Base-by-base conservation (phyloP, 345 rosid genomes). In the Erodium maritimum region DNA sequence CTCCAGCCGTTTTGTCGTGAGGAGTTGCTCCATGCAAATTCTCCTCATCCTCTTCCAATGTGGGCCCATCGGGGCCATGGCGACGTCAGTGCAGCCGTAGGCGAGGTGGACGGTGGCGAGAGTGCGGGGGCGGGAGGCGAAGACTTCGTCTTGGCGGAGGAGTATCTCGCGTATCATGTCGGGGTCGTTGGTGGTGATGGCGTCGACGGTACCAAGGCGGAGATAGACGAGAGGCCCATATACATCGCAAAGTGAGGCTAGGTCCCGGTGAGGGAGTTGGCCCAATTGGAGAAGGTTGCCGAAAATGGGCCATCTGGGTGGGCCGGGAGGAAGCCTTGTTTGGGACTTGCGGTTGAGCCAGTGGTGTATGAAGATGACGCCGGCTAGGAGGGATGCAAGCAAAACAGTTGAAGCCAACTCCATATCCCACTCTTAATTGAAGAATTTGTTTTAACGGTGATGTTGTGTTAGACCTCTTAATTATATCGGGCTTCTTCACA, bases 231-330 rank as follows among this genome's bases (percentile, higher is more conserved):
- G 50, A 1, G 93, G 84, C 33, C 96, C 95, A 33, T 91, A 88
- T 54, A 68, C 75, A 54, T 75, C 66, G 63, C 96, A 88, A 0
- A 88, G 55, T 0, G 81, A 55, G 12, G 98, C 90, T 0, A 91
- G 52, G 69, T 88, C 95, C 5, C 89, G 60, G 52, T 88, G 98
- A 42, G 96, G 96, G 59, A 80, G 75, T 17, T 21, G 87, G 18
- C 88, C 80, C 55, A 90, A 24, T 10, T 86, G 98, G 51, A 91
- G 89, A 60, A 91, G 93, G 71, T 86, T 91, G 23, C 98, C 98
- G 10, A 86, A 66, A 0, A 88, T 20, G 19, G 96, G 94, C 98
- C 80, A 86, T 23, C 82, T 65, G 25, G 70, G 75, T 37, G 96
- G 98, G 58, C 98, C 96, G 0, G 96, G 96, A 22, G 95, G 95